phyloP scores from a whole-genome alignment of 768 basidiomycete species.

The Lactarius hengduanensis region DNA sequence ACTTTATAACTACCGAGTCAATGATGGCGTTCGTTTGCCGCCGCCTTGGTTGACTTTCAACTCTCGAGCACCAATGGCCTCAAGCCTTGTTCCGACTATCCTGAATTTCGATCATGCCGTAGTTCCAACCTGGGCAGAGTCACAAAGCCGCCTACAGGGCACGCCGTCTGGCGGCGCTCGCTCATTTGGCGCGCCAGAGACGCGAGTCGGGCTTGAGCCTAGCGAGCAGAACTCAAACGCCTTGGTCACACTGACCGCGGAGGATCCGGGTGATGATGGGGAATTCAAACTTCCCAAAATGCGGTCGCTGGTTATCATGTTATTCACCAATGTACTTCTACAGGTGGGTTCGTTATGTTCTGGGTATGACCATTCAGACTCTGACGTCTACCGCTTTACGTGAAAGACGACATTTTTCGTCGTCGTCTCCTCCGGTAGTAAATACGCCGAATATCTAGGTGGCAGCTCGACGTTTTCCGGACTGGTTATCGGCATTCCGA shows the following conservation, averaged over 20 bases:
- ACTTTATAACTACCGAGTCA: conserved; percentile 1
- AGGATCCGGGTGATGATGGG: conserved; percentile 26
- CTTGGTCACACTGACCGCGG: neutral
- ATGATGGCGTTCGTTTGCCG: neutral
- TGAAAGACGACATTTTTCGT: conserved; percentile 67
- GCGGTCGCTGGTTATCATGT: conserved; percentile 46
- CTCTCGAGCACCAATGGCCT: neutral
- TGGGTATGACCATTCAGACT: neutral
- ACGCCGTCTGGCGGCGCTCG: neutral
- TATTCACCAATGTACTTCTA: conserved; percentile 44
- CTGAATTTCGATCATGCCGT: conserved; percentile 8
- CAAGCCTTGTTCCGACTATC: conserved; percentile 10
- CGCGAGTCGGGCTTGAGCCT: neutral
- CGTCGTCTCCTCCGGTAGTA: conserved; percentile 62
- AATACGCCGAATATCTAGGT: conserved; percentile 60
- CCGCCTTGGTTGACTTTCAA: neutral
- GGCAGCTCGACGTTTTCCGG: conserved; percentile 72
- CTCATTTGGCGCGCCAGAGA: neutral
- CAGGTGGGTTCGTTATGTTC: conserved; percentile 40
- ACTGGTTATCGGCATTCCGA: conserved; percentile 65
- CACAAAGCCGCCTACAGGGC: neutral
- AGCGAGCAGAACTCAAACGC: neutral
- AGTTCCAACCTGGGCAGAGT: neutral
- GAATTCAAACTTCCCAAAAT: conserved; percentile 51
- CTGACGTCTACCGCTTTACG: neutral